Base-by-base conservation (phyloP, 78 protist genomes). In the Isochrysis galbana region DNA sequence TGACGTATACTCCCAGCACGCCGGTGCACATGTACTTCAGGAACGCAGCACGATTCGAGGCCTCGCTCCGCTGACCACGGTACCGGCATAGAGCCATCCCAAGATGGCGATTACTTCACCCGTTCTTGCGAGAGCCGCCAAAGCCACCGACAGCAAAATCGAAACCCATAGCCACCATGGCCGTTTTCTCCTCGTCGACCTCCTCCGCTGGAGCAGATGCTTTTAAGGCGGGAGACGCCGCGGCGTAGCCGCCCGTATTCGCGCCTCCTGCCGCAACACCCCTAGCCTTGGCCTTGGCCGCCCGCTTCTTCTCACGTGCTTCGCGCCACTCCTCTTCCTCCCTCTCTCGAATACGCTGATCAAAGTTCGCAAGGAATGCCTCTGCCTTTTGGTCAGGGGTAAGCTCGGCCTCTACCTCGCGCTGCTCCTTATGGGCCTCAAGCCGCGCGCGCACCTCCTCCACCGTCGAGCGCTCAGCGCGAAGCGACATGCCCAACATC, bases 401-500 rank as follows among this genome's bases (percentile, higher is more conserved):
- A 1, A 80, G 38, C 36, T 7, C 36, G 32, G 22, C 77, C 41
- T 14, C 5, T 17, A 7, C 1, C 36, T 67, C 38, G 77, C 77
- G 77, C 5, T 7, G 41, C 32, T 67, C 36, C 23, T 5, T 17
- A 1, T 23, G 38, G 22, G 77, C 77, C 5, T 67, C 36, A 36
- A 10, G 14, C 32, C 61, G 61, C 61, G 61, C 61, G 29, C 14
- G 61, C 23, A 80, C 88, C n/a, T 44, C 88, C 55, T n/a, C 88
- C 23, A 80, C 23, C 29, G 88, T 80, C 34, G 88, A 80, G 39
- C 88, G 88, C 38, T 80, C 88, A 11, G 88, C 88, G 34, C 88
- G 88, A 32, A 80, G 21, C 17, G 51, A 19, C 88, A 80, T 80
- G 39, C 88, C 88, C 14, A 80, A 51, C 38, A 41, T 80, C 39